A percentile compares a stretch with the other conserved stretches of the same genome.
Evolutionary conservation across 306 rosid genomes (phyloP).

Genomic region (Dalbergia oliveri): DNA sequence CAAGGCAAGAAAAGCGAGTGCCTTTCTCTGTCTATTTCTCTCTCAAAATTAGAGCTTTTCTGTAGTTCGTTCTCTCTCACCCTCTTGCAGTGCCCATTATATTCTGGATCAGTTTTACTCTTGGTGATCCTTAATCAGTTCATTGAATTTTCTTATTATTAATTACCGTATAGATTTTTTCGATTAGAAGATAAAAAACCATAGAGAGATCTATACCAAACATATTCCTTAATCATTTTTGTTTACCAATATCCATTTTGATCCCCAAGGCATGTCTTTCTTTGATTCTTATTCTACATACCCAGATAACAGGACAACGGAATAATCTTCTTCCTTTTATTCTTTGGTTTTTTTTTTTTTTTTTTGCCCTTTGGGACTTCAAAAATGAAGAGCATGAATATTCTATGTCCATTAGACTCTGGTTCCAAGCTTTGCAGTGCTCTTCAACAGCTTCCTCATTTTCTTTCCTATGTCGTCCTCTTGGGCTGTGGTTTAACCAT

Average conservation of each 20-base stretch:
- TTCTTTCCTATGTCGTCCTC: constrained; percentile 55
- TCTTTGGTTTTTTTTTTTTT: too few relatives aligned
- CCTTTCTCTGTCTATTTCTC: background rate
- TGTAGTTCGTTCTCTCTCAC: background rate
- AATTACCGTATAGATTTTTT: constrained; percentile 4
- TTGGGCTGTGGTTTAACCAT: constrained; percentile 66
- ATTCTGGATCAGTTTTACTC: background rate
- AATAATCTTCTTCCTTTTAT: background rate
- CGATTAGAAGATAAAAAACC: constrained; percentile 26
- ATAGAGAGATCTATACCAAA: constrained; percentile 25
- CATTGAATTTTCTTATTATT: too few relatives aligned
- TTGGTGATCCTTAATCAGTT: constrained; percentile 14
- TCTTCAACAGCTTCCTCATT: constrained; percentile 47
- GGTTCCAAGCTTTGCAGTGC: constrained; percentile 45
- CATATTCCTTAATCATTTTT: constrained; percentile 24
- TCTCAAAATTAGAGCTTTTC: too few relatives aligned
- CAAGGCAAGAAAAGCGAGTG: background rate
- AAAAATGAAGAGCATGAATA: constrained; percentile 53
- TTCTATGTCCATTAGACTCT: constrained; percentile 34
- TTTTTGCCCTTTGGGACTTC: background rate
- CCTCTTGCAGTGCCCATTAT: background rate
- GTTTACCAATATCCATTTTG: constrained; percentile 7
- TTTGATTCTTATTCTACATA: constrained; percentile 36
- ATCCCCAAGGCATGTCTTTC: background rate
- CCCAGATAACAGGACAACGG: background rate